These are phyloP conservation scores for Akebia trifoliata DNA, from an alignment of 164 flowering plant species.

Conservation along the genomic window DNA sequence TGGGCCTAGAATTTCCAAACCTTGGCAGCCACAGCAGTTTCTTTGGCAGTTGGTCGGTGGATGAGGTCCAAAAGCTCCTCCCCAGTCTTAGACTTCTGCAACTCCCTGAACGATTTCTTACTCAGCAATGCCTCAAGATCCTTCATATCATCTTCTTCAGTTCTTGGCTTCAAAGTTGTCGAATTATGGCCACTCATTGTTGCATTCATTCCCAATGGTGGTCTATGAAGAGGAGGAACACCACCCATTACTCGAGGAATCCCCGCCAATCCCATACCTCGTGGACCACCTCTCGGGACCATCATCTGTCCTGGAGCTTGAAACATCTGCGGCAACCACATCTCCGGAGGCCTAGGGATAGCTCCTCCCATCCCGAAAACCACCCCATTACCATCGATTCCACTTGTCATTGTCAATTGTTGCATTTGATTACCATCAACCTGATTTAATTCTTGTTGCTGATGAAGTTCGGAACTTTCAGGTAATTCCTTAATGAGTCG, in stretches of 20 bases:
- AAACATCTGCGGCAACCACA: conserved; percentile 63
- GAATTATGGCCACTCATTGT: conserved; percentile 26
- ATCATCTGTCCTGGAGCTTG: conserved; percentile 33
- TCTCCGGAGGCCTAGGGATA: conserved; percentile 46
- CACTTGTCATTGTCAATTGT: conserved; percentile 10
- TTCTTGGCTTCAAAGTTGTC: conserved; percentile 37
- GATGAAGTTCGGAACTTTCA: conserved; percentile 43
- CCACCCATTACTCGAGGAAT: conserved; percentile 54
- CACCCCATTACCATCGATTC: conserved; percentile 23
- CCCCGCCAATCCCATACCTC: conserved; percentile 59
- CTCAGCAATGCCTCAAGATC: conserved; percentile 84
- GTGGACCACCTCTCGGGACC: conserved; percentile 55
- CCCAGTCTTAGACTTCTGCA: conserved; percentile 92
- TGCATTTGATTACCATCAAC: conserved; percentile 19
- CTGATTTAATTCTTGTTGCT: conserved; percentile 26
- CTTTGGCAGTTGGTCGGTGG: conserved; percentile 91
- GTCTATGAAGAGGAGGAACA: conserved; percentile 47
- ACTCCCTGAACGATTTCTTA: conserved; percentile 78
- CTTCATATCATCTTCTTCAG: conserved; percentile 91
- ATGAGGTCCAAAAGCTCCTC: conserved; percentile 92
- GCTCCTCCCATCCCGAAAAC: conserved; percentile 39
- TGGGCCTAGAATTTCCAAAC: conserved; percentile 43
- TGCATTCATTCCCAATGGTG: conserved; percentile 34
- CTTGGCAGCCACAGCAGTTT: conserved; percentile 91
- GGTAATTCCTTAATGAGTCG: conserved; percentile 75